Evolutionary conservation across 1,284 basidiomycete species (phyloP).

Genomic region (Puccinia novopanici): DNA sequence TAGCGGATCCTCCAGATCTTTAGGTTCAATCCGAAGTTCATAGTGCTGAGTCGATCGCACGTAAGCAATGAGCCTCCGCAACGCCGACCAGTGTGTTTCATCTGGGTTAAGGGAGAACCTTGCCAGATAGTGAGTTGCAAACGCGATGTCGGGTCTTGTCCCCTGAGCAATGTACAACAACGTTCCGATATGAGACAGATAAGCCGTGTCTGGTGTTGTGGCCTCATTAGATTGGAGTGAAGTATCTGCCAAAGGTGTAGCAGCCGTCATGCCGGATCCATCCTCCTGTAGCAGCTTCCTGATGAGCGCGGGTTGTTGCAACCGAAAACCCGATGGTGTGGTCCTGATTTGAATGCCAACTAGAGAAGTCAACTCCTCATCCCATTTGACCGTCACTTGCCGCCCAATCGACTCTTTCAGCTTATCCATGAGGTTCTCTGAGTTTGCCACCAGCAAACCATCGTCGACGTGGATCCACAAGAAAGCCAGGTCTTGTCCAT

Average conservation of each 20-base stretch:
- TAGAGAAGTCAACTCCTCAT: background rate
- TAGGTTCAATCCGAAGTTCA: background rate
- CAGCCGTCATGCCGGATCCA: no score
- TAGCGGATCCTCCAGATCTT: background rate
- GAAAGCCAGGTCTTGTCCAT: no score
- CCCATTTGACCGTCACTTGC: background rate
- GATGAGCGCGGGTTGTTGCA: background rate
- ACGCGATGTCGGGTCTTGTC: background rate
- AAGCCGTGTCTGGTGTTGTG: background rate
- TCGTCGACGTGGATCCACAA: background rate
- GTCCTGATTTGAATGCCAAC: background rate
- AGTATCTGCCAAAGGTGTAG: background rate
- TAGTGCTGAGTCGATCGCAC: background rate
- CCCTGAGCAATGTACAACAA: background rate
- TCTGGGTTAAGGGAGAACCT: background rate
- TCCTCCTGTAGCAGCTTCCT: no score
- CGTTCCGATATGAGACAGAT: background rate
- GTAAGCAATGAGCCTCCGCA: background rate
- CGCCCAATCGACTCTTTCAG: background rate
- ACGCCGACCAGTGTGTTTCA: background rate
- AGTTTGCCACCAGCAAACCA: background rate
- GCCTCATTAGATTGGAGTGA: background rate
- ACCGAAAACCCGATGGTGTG: background rate
- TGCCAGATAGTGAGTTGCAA: background rate
- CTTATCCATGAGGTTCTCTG: background rate